Percentiles rank a stretch among this genome's conserved stretches.
These are phyloP conservation scores for Phytophthora capsici DNA, from an alignment of 352 stramenopile genomes.

Conservation along the genomic window DNA sequence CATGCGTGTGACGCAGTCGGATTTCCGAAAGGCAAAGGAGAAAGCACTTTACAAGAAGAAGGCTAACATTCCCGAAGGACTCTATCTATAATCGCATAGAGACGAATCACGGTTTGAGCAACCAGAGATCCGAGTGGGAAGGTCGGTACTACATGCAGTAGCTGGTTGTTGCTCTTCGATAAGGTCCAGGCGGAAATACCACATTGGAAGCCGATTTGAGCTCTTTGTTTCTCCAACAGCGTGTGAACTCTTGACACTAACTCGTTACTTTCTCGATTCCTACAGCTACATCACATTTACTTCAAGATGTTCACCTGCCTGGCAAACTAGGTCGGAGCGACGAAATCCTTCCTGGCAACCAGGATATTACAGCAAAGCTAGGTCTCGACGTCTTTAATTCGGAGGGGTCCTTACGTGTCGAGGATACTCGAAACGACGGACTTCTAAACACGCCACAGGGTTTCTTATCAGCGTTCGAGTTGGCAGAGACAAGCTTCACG, in stretches of 20 bases:
- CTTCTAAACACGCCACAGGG: conserved; percentile 17
- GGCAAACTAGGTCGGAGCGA: conserved; percentile 33
- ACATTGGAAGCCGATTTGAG: conserved; percentile 33
- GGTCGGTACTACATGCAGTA: background rate
- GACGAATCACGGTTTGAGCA: conserved; percentile 20
- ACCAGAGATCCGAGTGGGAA: background rate
- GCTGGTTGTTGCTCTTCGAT: conserved; percentile 19
- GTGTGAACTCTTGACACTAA: conserved; percentile 26
- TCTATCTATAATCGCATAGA: conserved; percentile 95
- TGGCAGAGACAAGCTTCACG: conserved; percentile 41
- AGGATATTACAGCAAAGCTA: conserved; percentile 42
- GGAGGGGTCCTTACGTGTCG: conserved; percentile 14
- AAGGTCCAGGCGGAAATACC: conserved; percentile 26
- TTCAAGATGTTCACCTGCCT: conserved; percentile 23
- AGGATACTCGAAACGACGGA: conserved; percentile 22
- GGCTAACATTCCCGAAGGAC: conserved; percentile 98
- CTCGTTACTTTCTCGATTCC: conserved; percentile 23
- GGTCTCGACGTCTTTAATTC: conserved; percentile 22
- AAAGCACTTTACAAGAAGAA: conserved; percentile 99
- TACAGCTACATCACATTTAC: conserved; percentile 18
- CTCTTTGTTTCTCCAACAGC: conserved; percentile 18
- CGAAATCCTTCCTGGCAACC: conserved; percentile 37
- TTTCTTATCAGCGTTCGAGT: conserved; percentile 22
- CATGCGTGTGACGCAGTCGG: conserved; percentile 99
- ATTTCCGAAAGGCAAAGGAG: conserved; percentile 99